These are phyloP conservation scores for Aspergillus pseudoviridinutans DNA, from an alignment of 2,329 filamentous ascomycete species.

Conservation along the genomic window DNA sequence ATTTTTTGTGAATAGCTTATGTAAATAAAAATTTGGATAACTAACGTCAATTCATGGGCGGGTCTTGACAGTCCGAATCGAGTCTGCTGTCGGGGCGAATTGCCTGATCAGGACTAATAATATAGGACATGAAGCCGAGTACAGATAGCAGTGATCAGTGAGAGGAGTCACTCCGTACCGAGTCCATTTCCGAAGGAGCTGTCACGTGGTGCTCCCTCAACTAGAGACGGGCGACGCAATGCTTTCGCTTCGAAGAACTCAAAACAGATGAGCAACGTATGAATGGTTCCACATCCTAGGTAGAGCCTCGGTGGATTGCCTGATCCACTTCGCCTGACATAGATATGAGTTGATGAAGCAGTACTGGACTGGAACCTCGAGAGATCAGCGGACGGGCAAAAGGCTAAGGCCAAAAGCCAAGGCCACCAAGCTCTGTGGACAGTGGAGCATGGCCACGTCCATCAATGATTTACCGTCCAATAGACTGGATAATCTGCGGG, in stretches of 20 bases:
- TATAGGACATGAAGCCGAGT: not conserved
- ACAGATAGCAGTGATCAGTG: too few relatives aligned
- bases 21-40: not conserved
- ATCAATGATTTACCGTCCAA: not conserved
- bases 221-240: too few relatives aligned
- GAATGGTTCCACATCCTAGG: too few relatives aligned
- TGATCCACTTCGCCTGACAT: not conserved
- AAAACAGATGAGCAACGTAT: too few relatives aligned
- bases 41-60: not conserved
- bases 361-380: not conserved
- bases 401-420: not conserved
- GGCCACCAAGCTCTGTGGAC: too few relatives aligned
- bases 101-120: too few relatives aligned
- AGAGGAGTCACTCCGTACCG: too few relatives aligned
- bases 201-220: not conserved
- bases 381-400: not conserved
- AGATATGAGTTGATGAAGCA: not conserved
- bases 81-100: too few relatives aligned
- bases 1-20: not conserved
- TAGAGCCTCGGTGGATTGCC: not conserved
- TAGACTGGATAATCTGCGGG: not conserved
- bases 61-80: not conserved
- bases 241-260: too few relatives aligned
- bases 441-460: not conserved
- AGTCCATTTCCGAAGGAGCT: too few relatives aligned